Conservation (phyloP, 2,329 filamentous ascomycete genomes). For the Aspergillus phoenicis region DNA sequence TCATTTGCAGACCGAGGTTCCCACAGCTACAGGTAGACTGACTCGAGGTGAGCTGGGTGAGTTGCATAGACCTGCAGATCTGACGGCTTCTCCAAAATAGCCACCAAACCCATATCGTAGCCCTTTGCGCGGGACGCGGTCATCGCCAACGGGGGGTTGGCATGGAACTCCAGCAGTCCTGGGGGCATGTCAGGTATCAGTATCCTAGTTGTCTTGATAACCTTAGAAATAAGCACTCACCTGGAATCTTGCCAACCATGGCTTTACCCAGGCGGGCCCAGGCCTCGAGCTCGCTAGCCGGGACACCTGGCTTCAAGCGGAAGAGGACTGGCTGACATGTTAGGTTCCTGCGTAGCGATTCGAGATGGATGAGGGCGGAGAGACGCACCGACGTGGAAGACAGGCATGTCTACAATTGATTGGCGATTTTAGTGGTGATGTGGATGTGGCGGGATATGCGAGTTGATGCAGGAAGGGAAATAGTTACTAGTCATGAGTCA, state of each 20-base stretch:
- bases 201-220: not conserved
- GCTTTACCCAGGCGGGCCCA: constrained; percentile 35
- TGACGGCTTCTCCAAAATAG: not conserved
- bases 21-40: not conserved
- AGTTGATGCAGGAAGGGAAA: too few relatives aligned
- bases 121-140: constrained; percentile 1
- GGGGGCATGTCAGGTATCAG: not conserved
- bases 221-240: constrained; percentile 6
- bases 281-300: constrained; percentile 33
- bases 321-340: constrained; percentile 40
- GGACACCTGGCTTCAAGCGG: constrained; percentile 45
- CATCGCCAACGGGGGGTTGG: not conserved
- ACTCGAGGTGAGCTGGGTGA: constrained; percentile 1
- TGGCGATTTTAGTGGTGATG: not conserved
- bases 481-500: too few relatives aligned
- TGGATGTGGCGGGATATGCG: not conserved
- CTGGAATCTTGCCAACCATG: constrained; percentile 49
- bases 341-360: not conserved
- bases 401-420: constrained; percentile 31
- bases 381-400: constrained; percentile 45
- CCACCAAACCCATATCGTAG: constrained; percentile 1
- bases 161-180: not conserved
- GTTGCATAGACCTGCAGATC: not conserved
- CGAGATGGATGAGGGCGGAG: not conserved
- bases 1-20: too few relatives aligned